A percentile compares a stretch with the other conserved stretches of the same genome.
phyloP scores from a whole-genome alignment of 2,329 filamentous ascomycete species.

The Huntiella abstrusa region DNA sequence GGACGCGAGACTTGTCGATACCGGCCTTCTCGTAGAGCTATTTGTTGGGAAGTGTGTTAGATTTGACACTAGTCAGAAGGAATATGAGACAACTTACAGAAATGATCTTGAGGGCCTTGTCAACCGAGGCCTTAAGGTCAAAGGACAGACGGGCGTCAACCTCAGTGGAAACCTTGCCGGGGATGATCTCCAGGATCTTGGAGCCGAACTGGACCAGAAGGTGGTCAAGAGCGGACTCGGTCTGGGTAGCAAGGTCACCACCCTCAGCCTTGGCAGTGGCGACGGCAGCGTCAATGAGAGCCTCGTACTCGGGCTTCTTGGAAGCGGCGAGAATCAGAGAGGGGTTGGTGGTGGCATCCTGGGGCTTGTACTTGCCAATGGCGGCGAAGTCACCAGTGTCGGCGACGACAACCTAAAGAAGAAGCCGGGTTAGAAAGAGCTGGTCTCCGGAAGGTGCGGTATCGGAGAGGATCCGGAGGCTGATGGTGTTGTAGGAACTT shows the following conservation, averaged over 20 bases:
- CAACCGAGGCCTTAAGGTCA: constrained; percentile 74
- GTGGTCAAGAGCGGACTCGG: constrained; percentile 77
- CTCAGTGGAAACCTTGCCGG: constrained; percentile 97
- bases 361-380: constrained; percentile 98
- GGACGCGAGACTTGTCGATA: constrained; percentile 78
- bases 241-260: constrained; percentile 54
- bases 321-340: constrained; percentile 95
- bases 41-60: constrained; percentile 7
- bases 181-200: constrained; percentile 92
- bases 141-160: constrained; percentile 94
- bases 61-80: constrained; percentile 1
- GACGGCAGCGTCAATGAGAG: constrained; percentile 72
- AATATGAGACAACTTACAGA: constrained; percentile 39
- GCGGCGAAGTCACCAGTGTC: constrained; percentile 57
- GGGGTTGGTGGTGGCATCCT: constrained; percentile 99
- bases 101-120: constrained; percentile 95
- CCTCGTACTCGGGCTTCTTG: constrained; percentile 93
- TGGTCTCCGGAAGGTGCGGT: not conserved
- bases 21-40: constrained; percentile 89
- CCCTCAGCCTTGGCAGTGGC: constrained; percentile 66
- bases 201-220: constrained; percentile 95
- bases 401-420: constrained; percentile 15
- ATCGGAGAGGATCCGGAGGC: not conserved
- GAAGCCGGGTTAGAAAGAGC: not conserved
- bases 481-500: constrained; percentile 26